These are phyloP conservation scores for Pharus latifolius DNA, from an alignment of 176 grass and related monocot species.

Conservation along the genomic window DNA sequence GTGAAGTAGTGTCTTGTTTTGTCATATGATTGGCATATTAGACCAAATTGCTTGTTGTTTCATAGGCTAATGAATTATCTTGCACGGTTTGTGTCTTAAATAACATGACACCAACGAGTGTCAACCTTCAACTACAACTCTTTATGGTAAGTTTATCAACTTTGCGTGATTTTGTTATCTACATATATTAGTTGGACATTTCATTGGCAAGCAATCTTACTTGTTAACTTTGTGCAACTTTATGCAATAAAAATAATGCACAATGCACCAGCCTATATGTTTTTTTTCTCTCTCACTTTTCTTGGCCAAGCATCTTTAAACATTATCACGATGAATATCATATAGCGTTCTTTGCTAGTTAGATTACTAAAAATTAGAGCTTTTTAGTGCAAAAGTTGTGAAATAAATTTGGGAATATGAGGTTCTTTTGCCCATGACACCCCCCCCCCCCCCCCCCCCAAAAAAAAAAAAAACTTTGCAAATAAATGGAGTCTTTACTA, in stretches of 20 bases:
- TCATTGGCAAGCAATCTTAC: slow-evolving; percentile 14
- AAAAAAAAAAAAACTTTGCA: neutral
- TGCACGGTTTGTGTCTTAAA: neutral
- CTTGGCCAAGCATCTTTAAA: neutral
- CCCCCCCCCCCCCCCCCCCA: too few relatives aligned
- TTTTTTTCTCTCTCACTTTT: too few relatives aligned
- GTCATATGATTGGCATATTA: neutral
- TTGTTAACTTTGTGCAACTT: neutral
- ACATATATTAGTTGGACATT: slow-evolving; percentile 2
- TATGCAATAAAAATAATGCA: neutral
- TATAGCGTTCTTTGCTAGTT: neutral
- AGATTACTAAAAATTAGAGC: too few relatives aligned
- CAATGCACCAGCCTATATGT: too few relatives aligned
- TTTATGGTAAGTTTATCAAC: neutral
- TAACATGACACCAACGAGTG: neutral
- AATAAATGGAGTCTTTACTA: neutral
- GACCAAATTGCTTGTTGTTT: neutral
- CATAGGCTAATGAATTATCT: neutral
- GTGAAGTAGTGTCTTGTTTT: neutral
- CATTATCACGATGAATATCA: neutral
- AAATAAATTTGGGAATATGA: too few relatives aligned
- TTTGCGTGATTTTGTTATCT: neutral
- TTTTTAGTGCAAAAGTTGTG: too few relatives aligned
- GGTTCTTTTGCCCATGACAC: too few relatives aligned
- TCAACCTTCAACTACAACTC: neutral